Base-by-base conservation (phyloP, 202 grass and related monocot genomes). In the Carex sylvatica region DNA sequence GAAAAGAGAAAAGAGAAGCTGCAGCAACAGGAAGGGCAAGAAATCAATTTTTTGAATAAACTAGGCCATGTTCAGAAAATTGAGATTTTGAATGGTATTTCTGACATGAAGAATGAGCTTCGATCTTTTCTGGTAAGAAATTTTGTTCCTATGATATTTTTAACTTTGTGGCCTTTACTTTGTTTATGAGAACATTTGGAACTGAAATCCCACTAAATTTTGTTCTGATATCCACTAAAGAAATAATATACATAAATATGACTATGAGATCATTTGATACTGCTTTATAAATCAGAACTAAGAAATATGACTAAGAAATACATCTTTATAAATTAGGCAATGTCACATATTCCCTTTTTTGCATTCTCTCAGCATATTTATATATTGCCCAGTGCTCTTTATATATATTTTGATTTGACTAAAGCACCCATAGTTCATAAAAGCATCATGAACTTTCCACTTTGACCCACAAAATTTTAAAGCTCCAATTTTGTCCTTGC, bases 31-130 rank as follows among this genome's bases (percentile, higher is more conserved):
- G 91, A 99, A 93, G 93, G 96, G 82, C 93, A 81, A 85, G 91
- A 90, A 86, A 72, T 89, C 44, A 95, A 88, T 47, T 99, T 99
- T 79, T 83, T 99, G 51, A 95, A 90, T 79, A 95, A 88, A 46
- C 87, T 99, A 15, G 28, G 88, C 70, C 96, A 99, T 92, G 83
- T 99, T 71, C 93, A 99, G 86, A 95, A 99, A 83, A 99, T 99
- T 11, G 96, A 99, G 85, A 86, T 99, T 63, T 68, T 95, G 73
- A 92, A 89, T 88, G 96, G 89, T 47, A 95, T 99, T 68, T 89
- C 83, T 88, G 96, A 95, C 78, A 92, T 99, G 84, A 93, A 99
- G 85, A 86, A 92, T 88, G 96, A 95, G 70, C 78, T 99, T 22
- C 93, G 84, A 47, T 92, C 93, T 78, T 99, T 99, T 80, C 5